Conservation (phyloP, 306 rosid species). For the Argentina anserina region DNA sequence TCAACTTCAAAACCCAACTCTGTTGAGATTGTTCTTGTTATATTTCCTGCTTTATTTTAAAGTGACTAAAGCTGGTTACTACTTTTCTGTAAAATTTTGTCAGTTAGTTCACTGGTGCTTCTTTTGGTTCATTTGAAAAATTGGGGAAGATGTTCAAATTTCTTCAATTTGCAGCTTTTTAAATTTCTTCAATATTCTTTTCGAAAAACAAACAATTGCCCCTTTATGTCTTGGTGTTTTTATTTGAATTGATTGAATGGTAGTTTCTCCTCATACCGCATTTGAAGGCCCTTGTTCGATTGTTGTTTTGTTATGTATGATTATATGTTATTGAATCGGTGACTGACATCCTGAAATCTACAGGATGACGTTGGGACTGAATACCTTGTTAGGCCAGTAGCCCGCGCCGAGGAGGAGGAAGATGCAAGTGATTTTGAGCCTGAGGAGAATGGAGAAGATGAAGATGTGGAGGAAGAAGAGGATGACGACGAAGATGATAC, state of each 20-base stretch:
- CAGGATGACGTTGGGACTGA: slow-evolving; percentile 85
- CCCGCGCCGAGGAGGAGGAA: slow-evolving; percentile 74
- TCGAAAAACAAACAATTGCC: not conserved
- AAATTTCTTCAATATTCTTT: too few species aligned
- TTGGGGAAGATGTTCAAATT: not conserved
- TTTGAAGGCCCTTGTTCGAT: not conserved
- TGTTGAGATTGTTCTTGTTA: not conserved
- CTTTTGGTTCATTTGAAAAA: not conserved
- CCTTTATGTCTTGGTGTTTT: not conserved
- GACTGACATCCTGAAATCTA: not conserved
- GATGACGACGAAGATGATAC: slow-evolving; percentile 32
- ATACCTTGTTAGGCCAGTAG: slow-evolving; percentile 76
- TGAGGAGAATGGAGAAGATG: slow-evolving; percentile 66
- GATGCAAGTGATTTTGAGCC: slow-evolving; percentile 92
- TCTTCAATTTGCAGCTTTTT: not conserved
- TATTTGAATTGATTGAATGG: not conserved
- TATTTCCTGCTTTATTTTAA: not conserved
- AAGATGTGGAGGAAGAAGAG: slow-evolving; percentile 38
- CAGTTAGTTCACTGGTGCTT: not conserved
- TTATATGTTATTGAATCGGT: not conserved
- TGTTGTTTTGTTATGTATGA: not conserved
- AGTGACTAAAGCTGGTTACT: not conserved
- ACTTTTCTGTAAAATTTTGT: not conserved
- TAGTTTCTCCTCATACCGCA: not conserved
- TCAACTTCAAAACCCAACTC: not conserved